Conservation (phyloP, 495 filamentous ascomycete species). For the Podospora appendiculata region DNA sequence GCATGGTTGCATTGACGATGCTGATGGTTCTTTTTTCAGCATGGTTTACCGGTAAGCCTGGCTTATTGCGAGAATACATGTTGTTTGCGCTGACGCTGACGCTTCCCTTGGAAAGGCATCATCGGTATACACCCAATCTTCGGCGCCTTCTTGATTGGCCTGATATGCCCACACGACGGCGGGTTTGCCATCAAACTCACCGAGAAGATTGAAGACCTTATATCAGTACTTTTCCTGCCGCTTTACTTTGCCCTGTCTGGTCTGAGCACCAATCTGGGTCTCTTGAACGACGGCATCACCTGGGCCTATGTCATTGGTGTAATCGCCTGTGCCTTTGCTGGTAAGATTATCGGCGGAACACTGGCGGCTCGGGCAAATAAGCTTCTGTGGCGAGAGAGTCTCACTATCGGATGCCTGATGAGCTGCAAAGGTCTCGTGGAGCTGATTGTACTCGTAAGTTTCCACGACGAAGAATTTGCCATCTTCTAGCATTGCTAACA, state of each 20-base stretch:
- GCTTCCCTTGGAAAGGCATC: conserved; percentile 39
- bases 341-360: conserved; percentile 81
- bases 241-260: conserved; percentile 95
- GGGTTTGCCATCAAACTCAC: conserved; percentile 93
- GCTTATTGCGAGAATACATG: neutral
- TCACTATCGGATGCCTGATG: conserved; percentile 90
- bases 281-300: conserved; percentile 72
- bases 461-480: neutral
- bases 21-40: conserved; percentile 71
- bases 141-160: conserved; percentile 75
- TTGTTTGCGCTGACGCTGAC: conserved; percentile 1
- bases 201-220: conserved; percentile 93
- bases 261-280: conserved; percentile 78
- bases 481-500: no score
- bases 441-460: conserved; percentile 81
- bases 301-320: conserved; percentile 93
- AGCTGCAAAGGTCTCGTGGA: conserved; percentile 96
- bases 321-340: conserved; percentile 72
- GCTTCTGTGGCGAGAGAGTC: conserved; percentile 86
- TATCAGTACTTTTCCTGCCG: conserved; percentile 81
- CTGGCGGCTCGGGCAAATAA: conserved; percentile 70
- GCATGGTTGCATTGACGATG: conserved; percentile 75
- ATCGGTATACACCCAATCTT: conserved; percentile 89
- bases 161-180: conserved; percentile 91
- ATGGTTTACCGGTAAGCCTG: conserved; percentile 72